Conservation (phyloP, 176 grass and related monocot genomes). For the Rhynchospora pubera region DNA sequence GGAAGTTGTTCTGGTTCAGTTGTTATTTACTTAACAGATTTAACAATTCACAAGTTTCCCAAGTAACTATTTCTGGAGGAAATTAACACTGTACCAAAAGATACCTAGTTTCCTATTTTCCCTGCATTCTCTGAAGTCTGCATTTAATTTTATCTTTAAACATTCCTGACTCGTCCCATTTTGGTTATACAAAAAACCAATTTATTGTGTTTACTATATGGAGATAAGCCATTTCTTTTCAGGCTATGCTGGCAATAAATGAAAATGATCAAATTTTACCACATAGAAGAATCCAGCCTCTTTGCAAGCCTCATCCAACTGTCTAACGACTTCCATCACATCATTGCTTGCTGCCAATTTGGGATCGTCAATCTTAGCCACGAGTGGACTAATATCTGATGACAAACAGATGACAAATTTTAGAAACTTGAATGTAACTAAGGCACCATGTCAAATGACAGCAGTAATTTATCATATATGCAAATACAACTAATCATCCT, state of each 20-base stretch:
- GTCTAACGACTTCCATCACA: slow-evolving; percentile 41
- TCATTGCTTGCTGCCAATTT: slow-evolving; percentile 29
- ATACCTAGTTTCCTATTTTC: background rate
- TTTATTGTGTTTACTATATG: no score
- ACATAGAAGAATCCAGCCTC: slow-evolving; percentile 94
- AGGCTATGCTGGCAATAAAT: background rate
- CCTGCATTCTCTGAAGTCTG: background rate
- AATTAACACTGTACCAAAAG: no score
- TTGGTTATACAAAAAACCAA: no score
- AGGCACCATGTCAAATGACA: background rate
- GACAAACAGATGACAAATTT: background rate
- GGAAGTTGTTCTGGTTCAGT: background rate
- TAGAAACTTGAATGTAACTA: background rate
- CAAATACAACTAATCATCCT: no score
- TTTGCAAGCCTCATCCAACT: slow-evolving; percentile 65
- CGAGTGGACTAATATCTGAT: slow-evolving; percentile 57
- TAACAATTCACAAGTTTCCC: no score
- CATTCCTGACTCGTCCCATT: background rate
- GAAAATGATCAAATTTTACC: slow-evolving; percentile 41
- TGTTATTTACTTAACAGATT: background rate
- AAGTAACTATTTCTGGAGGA: no score
- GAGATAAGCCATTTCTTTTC: background rate
- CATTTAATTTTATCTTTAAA: background rate
- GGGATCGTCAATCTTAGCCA: slow-evolving; percentile 76
- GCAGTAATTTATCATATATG: no score